phyloP scores from a whole-genome alignment of 257 asterid genomes.

The Nicotiana noctiflora region DNA sequence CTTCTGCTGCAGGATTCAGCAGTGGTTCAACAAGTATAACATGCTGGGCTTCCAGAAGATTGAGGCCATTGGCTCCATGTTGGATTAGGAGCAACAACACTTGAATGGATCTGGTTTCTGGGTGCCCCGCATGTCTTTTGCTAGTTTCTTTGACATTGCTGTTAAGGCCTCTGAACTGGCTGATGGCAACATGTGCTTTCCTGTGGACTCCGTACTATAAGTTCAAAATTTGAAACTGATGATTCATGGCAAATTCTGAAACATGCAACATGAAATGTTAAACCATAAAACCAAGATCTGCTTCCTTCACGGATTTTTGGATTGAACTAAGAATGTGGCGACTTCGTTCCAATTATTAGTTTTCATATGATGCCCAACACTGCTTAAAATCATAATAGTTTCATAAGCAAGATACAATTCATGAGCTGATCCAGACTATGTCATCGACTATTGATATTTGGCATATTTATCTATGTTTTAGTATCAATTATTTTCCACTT shows the following conservation, averaged over 20 bases:
- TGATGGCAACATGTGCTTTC: constrained; percentile 76
- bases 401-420: neutral
- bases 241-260: neutral
- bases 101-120: constrained; percentile 43
- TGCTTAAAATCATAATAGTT: neutral
- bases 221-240: constrained; percentile 7
- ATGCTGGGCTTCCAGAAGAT: constrained; percentile 95
- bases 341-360: constrained; percentile 1
- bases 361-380: neutral
- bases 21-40: constrained; percentile 92
- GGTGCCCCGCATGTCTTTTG: constrained; percentile 22
- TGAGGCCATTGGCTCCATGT: constrained; percentile 95
- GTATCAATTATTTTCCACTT: too few species aligned
- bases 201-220: constrained; percentile 31
- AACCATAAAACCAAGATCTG: neutral
- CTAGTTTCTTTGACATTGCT: constrained; percentile 28
- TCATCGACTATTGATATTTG: neutral
- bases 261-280: neutral
- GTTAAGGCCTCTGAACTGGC: constrained; percentile 63
- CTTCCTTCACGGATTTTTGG: neutral
- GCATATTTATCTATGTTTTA: too few species aligned
- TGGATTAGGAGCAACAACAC: constrained; percentile 78
- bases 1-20: constrained; percentile 96
- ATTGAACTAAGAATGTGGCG: neutral
- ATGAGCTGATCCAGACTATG: neutral